Evolutionary conservation across 495 filamentous ascomycete species (phyloP).

Genomic region (Tuber microsphaerosporum): DNA sequence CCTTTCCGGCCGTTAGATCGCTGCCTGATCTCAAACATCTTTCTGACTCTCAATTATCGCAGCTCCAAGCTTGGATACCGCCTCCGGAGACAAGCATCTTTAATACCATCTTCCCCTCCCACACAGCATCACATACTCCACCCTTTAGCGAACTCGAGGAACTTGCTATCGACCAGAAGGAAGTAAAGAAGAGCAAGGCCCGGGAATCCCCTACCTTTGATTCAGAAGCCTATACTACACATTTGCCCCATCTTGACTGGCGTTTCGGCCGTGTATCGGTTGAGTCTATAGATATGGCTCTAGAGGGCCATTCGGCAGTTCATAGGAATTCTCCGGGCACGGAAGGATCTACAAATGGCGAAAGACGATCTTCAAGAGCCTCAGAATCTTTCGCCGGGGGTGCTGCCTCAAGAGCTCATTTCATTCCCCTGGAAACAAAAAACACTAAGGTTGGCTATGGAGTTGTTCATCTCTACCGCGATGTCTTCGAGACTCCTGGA

Average conservation of each 20-base stretch:
- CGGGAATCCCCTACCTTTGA: conserved; percentile 17
- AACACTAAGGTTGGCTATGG: conserved; percentile 83
- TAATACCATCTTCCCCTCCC: conserved; percentile 44
- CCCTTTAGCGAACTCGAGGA: neutral
- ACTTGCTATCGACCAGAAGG: neutral
- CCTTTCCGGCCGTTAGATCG: conserved; percentile 46
- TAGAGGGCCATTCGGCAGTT: conserved; percentile 27
- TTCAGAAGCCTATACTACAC: neutral
- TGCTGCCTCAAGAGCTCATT: conserved; percentile 60
- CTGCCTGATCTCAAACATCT: conserved; percentile 43
- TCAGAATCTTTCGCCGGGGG: conserved; percentile 21
- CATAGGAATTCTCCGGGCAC: conserved; percentile 42
- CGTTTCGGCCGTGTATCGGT: conserved; percentile 58
- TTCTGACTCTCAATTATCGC: conserved; percentile 16
- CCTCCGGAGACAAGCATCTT: conserved; percentile 49
- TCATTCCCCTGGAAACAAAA: conserved; percentile 64
- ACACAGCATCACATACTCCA: conserved; percentile 23
- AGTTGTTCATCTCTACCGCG: conserved; percentile 86
- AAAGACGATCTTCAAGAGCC: neutral
- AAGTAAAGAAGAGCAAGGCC: conserved; percentile 23
- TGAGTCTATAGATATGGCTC: conserved; percentile 62
- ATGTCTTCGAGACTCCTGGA: conserved; percentile 65
- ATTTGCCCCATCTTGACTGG: conserved; percentile 48
- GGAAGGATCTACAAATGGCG: conserved; percentile 12
- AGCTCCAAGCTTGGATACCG: conserved; percentile 43